A percentile compares a stretch with the other conserved stretches of the same genome.
phyloP scores from a whole-genome alignment of 768 basidiomycete species.

The Hygrophorus pudorinus region DNA sequence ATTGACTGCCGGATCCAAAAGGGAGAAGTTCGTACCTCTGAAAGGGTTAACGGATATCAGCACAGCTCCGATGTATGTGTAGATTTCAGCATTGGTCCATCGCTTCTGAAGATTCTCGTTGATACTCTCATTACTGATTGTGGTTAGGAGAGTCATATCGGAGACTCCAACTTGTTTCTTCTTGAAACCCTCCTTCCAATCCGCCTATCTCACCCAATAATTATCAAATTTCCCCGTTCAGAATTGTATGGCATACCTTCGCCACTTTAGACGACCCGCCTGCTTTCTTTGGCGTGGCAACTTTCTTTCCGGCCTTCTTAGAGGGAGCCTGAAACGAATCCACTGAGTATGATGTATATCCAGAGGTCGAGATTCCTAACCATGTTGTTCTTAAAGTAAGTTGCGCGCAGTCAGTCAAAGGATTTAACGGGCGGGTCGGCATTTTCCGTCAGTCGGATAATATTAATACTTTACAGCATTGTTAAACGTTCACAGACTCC shows the following conservation, averaged over 20 bases:
- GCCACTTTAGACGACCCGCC: constrained; percentile 56
- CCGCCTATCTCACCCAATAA: constrained; percentile 50
- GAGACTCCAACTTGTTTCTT: constrained; percentile 98
- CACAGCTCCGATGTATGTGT: constrained; percentile 98
- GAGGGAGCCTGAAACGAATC: constrained; percentile 56
- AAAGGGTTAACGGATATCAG: constrained; percentile 99
- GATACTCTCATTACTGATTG: constrained; percentile 95
- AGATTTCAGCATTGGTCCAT: constrained; percentile 92
- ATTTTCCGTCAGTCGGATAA: too few species aligned
- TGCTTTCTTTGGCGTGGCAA: constrained; percentile 52
- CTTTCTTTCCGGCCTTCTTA: constrained; percentile 88
- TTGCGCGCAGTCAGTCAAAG: too few species aligned
- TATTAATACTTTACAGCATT: too few species aligned
- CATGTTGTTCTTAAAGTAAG: not conserved
- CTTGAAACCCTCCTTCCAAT: constrained; percentile 99
- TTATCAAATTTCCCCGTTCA: not conserved
- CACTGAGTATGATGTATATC: constrained; percentile 3
- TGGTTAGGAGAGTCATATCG: constrained; percentile 96
- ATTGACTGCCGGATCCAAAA: too few species aligned
- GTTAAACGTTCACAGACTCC: constrained; percentile 1
- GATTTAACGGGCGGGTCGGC: too few species aligned
- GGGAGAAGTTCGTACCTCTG: constrained; percentile 42
- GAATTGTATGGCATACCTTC: constrained; percentile 39
- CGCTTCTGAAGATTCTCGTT: constrained; percentile 97
- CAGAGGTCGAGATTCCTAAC: not conserved